Conservation (phyloP, 2,329 filamentous ascomycete genomes). For the Rhynchosporium secalis region DNA sequence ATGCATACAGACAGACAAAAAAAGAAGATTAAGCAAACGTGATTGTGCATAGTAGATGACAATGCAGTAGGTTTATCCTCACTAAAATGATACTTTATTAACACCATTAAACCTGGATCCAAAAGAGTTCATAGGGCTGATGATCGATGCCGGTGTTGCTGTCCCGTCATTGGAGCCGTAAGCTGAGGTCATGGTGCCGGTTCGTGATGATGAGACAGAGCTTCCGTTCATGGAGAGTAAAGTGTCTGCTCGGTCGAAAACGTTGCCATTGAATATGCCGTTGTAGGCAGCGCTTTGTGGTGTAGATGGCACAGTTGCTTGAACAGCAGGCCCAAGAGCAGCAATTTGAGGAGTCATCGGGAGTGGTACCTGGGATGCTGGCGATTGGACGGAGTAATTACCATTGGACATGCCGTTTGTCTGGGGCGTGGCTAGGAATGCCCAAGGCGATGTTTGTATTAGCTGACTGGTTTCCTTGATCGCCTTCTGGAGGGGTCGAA, state of each 20-base stretch:
- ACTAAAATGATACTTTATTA: slow-evolving; percentile 34
- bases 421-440: slow-evolving; percentile 46
- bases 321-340: slow-evolving; percentile 83
- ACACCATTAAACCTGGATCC: slow-evolving; percentile 34
- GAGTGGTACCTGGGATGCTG: slow-evolving; percentile 55
- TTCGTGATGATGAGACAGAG: slow-evolving; percentile 33
- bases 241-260: slow-evolving; percentile 39
- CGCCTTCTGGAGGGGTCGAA: slow-evolving; percentile 78
- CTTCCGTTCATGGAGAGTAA: slow-evolving; percentile 34
- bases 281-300: slow-evolving; percentile 44
- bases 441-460: slow-evolving; percentile 67
- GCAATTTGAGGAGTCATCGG: slow-evolving; percentile 89
- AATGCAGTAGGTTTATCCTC: no score
- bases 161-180: slow-evolving; percentile 33
- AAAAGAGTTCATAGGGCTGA: slow-evolving; percentile 35
- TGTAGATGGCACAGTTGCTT: slow-evolving; percentile 81
- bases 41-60: background rate
- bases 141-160: slow-evolving; percentile 33
- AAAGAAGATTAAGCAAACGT: slow-evolving; percentile 8
- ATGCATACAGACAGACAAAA: background rate
- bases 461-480: slow-evolving; percentile 77
- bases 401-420: slow-evolving; percentile 31
- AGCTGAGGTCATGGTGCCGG: slow-evolving; percentile 39
- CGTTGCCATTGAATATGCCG: slow-evolving; percentile 37
- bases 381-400: slow-evolving; percentile 36